Evolutionary conservation across 2,329 filamentous ascomycete species (phyloP).

Genomic region (Aspergillus bombycis): DNA sequence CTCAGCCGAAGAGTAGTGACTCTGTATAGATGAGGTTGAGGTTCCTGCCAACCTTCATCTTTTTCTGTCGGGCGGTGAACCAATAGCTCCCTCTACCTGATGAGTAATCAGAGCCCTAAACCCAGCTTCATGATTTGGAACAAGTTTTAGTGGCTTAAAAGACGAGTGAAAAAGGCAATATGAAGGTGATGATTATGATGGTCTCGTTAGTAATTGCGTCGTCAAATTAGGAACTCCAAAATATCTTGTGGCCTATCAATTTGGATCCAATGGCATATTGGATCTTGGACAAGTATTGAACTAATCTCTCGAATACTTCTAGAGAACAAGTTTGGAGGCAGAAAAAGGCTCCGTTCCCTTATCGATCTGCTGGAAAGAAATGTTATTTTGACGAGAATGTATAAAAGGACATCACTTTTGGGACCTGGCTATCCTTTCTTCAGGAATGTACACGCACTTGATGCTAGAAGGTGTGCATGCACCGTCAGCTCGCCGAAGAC

Average conservation of each 20-base stretch:
- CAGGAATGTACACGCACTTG: neutral
- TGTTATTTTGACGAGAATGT: neutral
- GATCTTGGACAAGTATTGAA: neutral
- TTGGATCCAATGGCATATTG: neutral
- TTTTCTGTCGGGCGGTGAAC: constrained; percentile 8
- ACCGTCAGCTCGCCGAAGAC: neutral
- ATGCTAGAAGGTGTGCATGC: neutral
- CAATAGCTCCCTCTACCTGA: neutral
- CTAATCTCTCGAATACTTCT: neutral
- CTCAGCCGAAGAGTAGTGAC: neutral
- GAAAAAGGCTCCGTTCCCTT: neutral
- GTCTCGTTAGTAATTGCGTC: neutral
- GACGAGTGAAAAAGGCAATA: neutral
- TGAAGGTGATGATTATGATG: neutral
- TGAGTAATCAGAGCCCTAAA: neutral
- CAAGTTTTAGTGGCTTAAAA: neutral
- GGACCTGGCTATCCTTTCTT: neutral
- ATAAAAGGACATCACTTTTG: neutral
- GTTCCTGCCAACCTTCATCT: neutral
- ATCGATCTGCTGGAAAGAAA: neutral
- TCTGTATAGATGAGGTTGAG: neutral
- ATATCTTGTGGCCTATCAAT: neutral
- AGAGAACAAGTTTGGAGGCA: neutral
- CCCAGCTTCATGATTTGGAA: neutral
- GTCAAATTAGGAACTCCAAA: neutral